Evolutionary conservation across 2,329 filamentous ascomycete species (phyloP).

Genomic region (Penicillium brasilianum): DNA sequence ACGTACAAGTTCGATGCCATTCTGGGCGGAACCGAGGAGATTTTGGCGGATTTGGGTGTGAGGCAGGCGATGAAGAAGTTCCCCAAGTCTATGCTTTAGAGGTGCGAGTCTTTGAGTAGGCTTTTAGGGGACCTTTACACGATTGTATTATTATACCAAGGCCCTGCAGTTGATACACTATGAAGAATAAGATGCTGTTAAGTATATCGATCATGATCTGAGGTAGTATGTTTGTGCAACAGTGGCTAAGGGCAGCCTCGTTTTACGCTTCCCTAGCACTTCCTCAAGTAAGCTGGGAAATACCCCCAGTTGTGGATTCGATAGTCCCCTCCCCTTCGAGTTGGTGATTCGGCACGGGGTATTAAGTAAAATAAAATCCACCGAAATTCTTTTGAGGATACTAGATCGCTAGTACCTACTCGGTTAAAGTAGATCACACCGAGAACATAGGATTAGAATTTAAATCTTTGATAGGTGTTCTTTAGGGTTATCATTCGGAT

Average conservation of each 20-base stretch:
- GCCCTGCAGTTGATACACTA: too few species aligned
- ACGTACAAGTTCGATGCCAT: slow-evolving; percentile 83
- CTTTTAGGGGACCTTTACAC: not conserved
- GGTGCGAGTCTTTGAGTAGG: too few species aligned
- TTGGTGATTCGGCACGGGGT: not conserved
- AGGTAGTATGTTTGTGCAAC: too few species aligned
- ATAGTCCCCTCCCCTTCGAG: not conserved
- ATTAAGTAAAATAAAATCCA: not conserved
- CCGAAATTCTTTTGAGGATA: not conserved
- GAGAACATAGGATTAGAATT: not conserved
- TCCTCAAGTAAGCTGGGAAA: too few species aligned
- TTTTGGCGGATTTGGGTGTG: slow-evolving; percentile 79
- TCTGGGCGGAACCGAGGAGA: slow-evolving; percentile 81
- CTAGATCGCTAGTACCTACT: not conserved
- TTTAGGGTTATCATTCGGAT: too few species aligned
- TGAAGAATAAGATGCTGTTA: too few species aligned
- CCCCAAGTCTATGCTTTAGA: slow-evolving; percentile 79
- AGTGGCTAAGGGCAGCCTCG: too few species aligned
- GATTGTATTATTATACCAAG: too few species aligned
- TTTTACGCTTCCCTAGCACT: too few species aligned
- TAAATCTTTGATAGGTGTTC: not conserved
- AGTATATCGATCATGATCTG: too few species aligned
- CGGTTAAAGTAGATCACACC: not conserved
- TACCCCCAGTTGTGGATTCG: too few species aligned
- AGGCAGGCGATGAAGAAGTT: slow-evolving; percentile 83